Evolutionary conservation across 202 grass and related monocot species (phyloP), one percentile per base, ranked within the genome.

Genomic region (Panicum hallii): DNA sequence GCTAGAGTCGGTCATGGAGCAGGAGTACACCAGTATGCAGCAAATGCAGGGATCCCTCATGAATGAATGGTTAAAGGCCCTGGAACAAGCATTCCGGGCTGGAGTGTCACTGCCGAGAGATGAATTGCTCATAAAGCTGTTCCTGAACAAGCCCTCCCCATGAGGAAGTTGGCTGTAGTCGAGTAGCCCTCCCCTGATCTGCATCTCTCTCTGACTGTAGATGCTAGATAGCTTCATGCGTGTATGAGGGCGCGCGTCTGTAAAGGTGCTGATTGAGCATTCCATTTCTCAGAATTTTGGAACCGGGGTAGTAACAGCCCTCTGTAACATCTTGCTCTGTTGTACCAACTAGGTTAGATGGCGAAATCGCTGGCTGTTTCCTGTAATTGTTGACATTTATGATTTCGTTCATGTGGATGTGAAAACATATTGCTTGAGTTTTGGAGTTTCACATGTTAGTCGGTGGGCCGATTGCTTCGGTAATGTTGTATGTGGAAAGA

Each of bases 1-100:
- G 73, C 72, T 96, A 57, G 93, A 99, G 60, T 70, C 65, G 13
- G 86, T 91, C 67, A 99, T 99, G 93, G 88, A 96, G 65, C 74
- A 92, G 46, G 97, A 99, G 74, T 91, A 94, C 41, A 70, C 43
- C 72, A 23, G 85, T 6, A 52, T 94, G 67, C 91, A 94, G 64
- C 68, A 94, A 86, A 68, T 86, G 65, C 94, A 99, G 80, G 84
- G 72, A 60, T 84, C 83, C 68, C 74, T 96, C 54, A n/a, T 93
- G 13, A 83, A 93, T 79, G 93, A 99, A 74, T 99, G 97, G 97
- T 60, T 90, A 10, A 77, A 63, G 49, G 83, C 92, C 52, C 84
- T 99, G 19, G 58, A 86, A 49, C 86, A 82, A 69, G 79, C 79
- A 73, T 94, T 94, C 91, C 72, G 87, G 44, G 32, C 80, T 10